phyloP scores from a whole-genome alignment of 2,329 filamentous ascomycete genomes.

The Exophiala dermatitidis region DNA sequence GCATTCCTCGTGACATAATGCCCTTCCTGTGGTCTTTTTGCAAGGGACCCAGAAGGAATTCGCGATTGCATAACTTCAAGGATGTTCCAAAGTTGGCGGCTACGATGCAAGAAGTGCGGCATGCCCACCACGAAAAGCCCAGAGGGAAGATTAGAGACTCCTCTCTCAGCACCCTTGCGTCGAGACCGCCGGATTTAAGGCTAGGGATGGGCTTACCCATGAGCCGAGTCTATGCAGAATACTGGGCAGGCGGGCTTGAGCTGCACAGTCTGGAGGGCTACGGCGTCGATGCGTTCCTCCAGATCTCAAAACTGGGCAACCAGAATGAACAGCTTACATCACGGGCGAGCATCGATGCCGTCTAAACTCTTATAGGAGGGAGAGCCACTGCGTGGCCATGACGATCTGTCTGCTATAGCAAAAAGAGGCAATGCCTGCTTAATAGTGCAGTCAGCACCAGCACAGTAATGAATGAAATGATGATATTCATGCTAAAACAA shows the following conservation, averaged over 20 bases:
- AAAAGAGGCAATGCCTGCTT: background rate
- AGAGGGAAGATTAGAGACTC: conserved; percentile 43
- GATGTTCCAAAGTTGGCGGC: conserved; percentile 87
- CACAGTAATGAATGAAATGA: background rate
- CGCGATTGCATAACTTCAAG: conserved; percentile 73
- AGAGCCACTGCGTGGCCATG: background rate
- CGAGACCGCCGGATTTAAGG: conserved; percentile 74
- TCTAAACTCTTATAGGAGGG: conserved; percentile 39
- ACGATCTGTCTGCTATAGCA: background rate
- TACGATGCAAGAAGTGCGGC: conserved; percentile 69
- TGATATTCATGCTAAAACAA: background rate
- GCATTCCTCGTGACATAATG: conserved; percentile 74
- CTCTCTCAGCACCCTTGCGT: conserved; percentile 72
- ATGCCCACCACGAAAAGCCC: conserved; percentile 18
- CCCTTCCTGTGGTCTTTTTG: conserved; percentile 95
- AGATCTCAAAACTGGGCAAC: conserved; percentile 93
- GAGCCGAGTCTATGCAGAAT: conserved; percentile 91
- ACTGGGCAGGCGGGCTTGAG: conserved; percentile 90
- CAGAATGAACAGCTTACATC: conserved; percentile 91
- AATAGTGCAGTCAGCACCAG: background rate
- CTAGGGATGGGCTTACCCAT: conserved; percentile 90
- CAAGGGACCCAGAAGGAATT: conserved; percentile 74
- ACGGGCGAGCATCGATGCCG: conserved; percentile 67
- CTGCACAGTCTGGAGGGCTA: conserved; percentile 92
- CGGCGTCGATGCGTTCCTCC: conserved; percentile 89